phyloP scores from a whole-genome alignment of 805 yeast species.

The Sungouiella blattae region DNA sequence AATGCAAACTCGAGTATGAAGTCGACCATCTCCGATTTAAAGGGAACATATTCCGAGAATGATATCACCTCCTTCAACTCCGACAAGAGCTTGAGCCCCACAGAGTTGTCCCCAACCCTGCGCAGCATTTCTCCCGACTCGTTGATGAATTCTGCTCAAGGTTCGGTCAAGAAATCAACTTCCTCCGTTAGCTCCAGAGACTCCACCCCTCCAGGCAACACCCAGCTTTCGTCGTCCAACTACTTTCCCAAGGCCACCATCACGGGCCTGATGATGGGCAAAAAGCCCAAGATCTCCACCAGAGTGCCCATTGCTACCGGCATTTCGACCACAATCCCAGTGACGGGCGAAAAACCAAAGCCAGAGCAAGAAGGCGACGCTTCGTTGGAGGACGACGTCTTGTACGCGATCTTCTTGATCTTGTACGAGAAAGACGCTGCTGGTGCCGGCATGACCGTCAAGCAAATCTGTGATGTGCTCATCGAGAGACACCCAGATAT shows the following conservation, averaged over 20 bases:
- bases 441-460: constrained; percentile 84
- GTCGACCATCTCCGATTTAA: constrained; percentile 15
- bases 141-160: constrained; percentile 29
- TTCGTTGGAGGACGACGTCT: constrained; percentile 70
- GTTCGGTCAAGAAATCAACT: constrained; percentile 9
- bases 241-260: constrained; percentile 6
- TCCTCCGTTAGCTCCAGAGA: constrained; percentile 30
- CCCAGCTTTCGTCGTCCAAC: constrained; percentile 1
- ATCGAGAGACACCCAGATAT: constrained; percentile 76
- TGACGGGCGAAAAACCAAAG: constrained; percentile 63
- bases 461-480: constrained; percentile 76
- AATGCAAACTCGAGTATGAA: constrained; percentile 23
- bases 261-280: constrained; percentile 11
- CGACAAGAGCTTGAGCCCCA: constrained; percentile 21
- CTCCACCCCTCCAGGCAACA: constrained; percentile 24
- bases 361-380: constrained; percentile 62
- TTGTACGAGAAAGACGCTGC: constrained; percentile 64
- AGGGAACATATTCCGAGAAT: constrained; percentile 11
- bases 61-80: constrained; percentile 4
- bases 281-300: constrained; percentile 33
- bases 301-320: constrained; percentile 64
- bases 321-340: constrained; percentile 75
- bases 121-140: constrained; percentile 44
- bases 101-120: constrained; percentile 32
- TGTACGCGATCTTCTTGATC: constrained; percentile 71